These are phyloP conservation scores for Catenaria anguillulae DNA, from an alignment of 371 early-diverging fungal genomes.

Conservation along the genomic window DNA sequence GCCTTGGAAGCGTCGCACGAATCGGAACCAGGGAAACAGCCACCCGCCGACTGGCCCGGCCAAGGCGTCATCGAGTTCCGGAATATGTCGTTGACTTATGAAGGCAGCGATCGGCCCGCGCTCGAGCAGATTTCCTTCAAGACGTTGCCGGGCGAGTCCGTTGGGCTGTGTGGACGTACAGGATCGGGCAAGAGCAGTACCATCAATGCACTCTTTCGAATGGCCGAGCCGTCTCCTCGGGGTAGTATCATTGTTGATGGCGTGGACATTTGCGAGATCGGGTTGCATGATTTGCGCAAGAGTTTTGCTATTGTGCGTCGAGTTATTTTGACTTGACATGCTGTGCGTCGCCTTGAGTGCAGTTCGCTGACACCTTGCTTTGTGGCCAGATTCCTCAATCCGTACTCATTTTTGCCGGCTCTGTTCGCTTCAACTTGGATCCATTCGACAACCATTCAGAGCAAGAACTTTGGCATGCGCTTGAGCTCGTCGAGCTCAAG, in stretches of 20 bases:
- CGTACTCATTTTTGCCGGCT: slow-evolving; percentile 66
- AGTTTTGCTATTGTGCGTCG: slow-evolving; percentile 72
- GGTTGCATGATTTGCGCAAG: slow-evolving; percentile 59
- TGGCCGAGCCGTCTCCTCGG: slow-evolving; percentile 62
- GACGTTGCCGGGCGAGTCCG: slow-evolving; percentile 52
- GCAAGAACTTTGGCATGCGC: slow-evolving; percentile 61
- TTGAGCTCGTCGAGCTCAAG: slow-evolving; percentile 58
- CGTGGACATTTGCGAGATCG: slow-evolving; percentile 59
- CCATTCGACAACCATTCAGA: slow-evolving; percentile 60
- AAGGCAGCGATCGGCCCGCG: slow-evolving; percentile 48
- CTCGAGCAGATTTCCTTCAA: slow-evolving; percentile 47
- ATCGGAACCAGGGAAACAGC: slow-evolving; percentile 14
- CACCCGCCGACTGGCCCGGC: slow-evolving; percentile 28
- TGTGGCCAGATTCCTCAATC: slow-evolving; percentile 91
- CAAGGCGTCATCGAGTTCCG: slow-evolving; percentile 50
- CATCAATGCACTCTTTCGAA: slow-evolving; percentile 80
- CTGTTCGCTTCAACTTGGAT: slow-evolving; percentile 53
- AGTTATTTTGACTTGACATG: too few relatives aligned
- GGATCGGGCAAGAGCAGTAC: slow-evolving; percentile 43
- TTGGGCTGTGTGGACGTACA: slow-evolving; percentile 82
- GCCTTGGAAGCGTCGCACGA: not conserved
- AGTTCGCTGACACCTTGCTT: too few relatives aligned
- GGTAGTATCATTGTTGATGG: slow-evolving; percentile 57
- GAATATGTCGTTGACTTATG: slow-evolving; percentile 46
- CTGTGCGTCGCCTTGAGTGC: too few relatives aligned